phyloP scores from a whole-genome alignment of 495 filamentous ascomycete species.

The Letharia columbiana region DNA sequence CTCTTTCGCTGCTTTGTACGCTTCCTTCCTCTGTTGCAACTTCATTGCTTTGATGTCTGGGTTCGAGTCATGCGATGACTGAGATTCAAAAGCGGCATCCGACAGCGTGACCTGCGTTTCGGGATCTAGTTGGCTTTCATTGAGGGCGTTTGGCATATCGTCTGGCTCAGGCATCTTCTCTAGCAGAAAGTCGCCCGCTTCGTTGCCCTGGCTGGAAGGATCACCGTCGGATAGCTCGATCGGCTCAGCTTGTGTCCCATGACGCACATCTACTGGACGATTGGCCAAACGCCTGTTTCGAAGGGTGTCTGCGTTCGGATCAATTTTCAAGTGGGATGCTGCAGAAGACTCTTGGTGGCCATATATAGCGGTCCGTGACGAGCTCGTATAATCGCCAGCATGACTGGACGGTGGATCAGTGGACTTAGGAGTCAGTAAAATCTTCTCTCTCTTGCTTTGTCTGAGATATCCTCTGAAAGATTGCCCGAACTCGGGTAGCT shows the following conservation, averaged over 20 bases:
- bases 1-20: conserved; percentile 37
- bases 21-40: conserved; percentile 24
- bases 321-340: neutral
- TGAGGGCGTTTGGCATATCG: conserved; percentile 1
- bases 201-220: neutral
- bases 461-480: neutral
- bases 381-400: neutral
- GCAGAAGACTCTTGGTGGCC: neutral
- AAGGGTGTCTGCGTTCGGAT: neutral
- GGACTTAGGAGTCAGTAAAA: neutral
- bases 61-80: conserved; percentile 2
- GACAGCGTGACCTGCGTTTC: conserved; percentile 22
- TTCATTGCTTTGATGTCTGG: neutral
- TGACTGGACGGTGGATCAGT: neutral
- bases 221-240: conserved; percentile 15
- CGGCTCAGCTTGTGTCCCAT: conserved; percentile 9
- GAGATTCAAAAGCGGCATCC: conserved; percentile 25
- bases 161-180: conserved; percentile 10
- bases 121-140: neutral
- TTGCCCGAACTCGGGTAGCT: neutral
- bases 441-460: neutral
- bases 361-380: neutral
- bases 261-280: neutral
- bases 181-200: neutral
- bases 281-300: neutral